These are phyloP conservation scores for Dictyostelium gargantuum DNA, from an alignment of 208 protist species.

Conservation along the genomic window DNA sequence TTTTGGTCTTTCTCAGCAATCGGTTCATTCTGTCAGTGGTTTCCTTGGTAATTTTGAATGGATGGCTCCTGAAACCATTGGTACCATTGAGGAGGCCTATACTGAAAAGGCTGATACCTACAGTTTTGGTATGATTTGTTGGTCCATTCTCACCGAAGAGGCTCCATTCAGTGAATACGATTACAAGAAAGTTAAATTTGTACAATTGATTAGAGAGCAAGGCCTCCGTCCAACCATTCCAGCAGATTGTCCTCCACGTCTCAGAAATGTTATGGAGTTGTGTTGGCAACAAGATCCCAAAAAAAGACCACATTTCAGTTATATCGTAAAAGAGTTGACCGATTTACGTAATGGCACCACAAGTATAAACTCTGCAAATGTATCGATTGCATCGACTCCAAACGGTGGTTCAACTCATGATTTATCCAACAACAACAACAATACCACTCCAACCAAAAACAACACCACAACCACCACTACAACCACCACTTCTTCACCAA, in stretches of 20 bases:
- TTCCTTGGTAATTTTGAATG: constrained; percentile 45
- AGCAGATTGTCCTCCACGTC: background rate
- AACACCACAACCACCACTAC: background rate
- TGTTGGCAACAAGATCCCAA: constrained; percentile 40
- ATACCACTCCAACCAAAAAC: background rate
- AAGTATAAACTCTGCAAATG: background rate
- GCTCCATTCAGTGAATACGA: constrained; percentile 66
- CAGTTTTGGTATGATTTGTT: constrained; percentile 70
- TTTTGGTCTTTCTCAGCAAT: constrained; percentile 68
- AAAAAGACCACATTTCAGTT: background rate
- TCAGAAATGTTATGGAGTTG: constrained; percentile 15
- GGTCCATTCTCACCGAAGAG: constrained; percentile 54
- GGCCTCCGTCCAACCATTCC: constrained; percentile 35
- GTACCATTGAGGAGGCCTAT: constrained; percentile 67
- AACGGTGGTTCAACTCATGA: background rate
- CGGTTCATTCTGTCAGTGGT: constrained; percentile 60
- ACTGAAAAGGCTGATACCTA: constrained; percentile 74
- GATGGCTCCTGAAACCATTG: constrained; percentile 73
- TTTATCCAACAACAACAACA: background rate
- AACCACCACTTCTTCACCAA: background rate
- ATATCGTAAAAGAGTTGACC: constrained; percentile 3
- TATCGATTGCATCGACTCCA: background rate
- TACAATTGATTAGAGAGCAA: constrained; percentile 43
- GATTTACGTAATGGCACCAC: constrained; percentile 1
- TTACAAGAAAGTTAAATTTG: constrained; percentile 28